Evolutionary conservation across 1,139 yeast species (phyloP).

Genomic region (Hansenula sp.): DNA sequence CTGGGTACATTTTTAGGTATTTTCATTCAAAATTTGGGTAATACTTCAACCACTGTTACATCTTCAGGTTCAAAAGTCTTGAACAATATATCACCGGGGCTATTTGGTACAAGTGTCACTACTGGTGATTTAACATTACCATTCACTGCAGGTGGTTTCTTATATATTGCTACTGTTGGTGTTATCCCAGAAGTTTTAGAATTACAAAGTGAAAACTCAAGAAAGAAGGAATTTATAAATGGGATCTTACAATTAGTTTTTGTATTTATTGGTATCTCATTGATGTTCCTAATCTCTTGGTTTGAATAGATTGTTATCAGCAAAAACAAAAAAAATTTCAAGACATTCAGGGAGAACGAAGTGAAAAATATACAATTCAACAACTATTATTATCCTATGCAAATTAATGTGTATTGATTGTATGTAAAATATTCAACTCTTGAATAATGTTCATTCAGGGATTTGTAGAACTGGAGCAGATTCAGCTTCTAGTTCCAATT

Average conservation of each 20-base stretch:
- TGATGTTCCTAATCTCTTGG: constrained; percentile 52
- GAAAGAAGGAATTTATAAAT: constrained; percentile 31
- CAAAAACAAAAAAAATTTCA: no score
- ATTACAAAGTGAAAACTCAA: constrained; percentile 30
- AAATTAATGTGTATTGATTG: no score
- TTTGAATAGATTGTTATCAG: constrained; percentile 24
- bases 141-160: constrained; percentile 68
- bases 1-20: constrained; percentile 63
- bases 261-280: constrained; percentile 41
- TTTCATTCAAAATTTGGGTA: constrained; percentile 36
- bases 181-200: constrained; percentile 61
- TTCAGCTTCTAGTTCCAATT: constrained; percentile 61
- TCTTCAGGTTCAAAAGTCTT: background rate
- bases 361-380: no score
- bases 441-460: constrained; percentile 33
- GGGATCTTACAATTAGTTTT: constrained; percentile 40
- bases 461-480: constrained; percentile 46
- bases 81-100: constrained; percentile 29
- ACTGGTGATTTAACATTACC: constrained; percentile 55
- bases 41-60: background rate
- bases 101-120: constrained; percentile 46
- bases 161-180: constrained; percentile 63
- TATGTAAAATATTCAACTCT: background rate
- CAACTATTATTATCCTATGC: no score
- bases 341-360: no score